Evolutionary conservation across 352 stramenopile species (phyloP), one percentile per base, ranked within the genome.

Genomic region (Phytophthora melonis): DNA sequence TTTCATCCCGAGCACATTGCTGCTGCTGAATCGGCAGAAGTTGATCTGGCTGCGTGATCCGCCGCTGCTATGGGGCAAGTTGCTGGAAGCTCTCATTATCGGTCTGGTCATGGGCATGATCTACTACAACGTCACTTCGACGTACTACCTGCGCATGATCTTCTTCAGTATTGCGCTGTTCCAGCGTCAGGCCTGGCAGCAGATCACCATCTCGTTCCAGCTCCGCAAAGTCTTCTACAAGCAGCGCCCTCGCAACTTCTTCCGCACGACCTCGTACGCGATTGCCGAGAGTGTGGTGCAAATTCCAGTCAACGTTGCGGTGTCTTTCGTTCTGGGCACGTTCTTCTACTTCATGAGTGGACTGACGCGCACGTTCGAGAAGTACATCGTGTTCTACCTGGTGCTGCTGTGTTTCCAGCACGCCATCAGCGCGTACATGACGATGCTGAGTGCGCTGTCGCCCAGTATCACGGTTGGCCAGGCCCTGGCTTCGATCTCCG

Each of bases 261-360:
- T 97, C 73, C 86, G 89, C 1, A 92, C 92, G 3, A 80, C 78
- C 2, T 91, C 89, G 34, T 98, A 97, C 61, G 70, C 91, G 5
- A 87, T 97, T 65, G 93, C 84, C 1, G 80, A 86, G 30, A 80
- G 63, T 61, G 63, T 91, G 9, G 79, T 94, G 21, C 79, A 89
- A 66, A 83, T 91, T 16, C 78, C 88, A 9, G 83, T 94, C 57
- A 85, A 88, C 77, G 79, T 98, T 65, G 79, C 82, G 0, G 93
- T 91, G 0, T 79, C 79, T 7, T 79, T 88, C 32, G 70, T 88
- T 10, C 34, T 88, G 27, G 78, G 92, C 70, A 84, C 93, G 19
- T 83, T 88, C 68, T 90, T 91, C 73, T 98, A 98, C 78, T 98
- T 93, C 66, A 96, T 97, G 86, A 94, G 93, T 65, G 93, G 93